Percentiles rank a stretch among this genome's conserved stretches.
phyloP scores from a whole-genome alignment of 2,329 filamentous ascomycete genomes.

The Exophiala viscosa region DNA sequence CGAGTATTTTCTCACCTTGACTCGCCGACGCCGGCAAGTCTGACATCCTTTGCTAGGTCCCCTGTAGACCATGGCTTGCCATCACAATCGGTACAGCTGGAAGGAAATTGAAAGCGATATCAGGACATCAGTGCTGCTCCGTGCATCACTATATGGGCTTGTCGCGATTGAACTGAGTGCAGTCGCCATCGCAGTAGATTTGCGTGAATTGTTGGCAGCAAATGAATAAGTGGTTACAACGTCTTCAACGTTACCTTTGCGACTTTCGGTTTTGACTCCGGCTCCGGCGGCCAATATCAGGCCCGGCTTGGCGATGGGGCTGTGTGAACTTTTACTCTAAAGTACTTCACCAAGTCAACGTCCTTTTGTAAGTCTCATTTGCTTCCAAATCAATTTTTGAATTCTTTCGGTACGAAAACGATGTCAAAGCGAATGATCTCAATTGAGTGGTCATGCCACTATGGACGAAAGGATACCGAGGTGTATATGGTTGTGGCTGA shows the following conservation, averaged over 20 bases:
- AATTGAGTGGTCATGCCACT: too few relatives aligned
- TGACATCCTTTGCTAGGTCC: slow-evolving; percentile 21
- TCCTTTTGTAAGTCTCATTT: too few relatives aligned
- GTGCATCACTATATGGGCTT: neutral
- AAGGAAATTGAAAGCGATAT: neutral
- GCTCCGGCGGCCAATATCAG: neutral
- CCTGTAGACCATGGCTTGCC: slow-evolving; percentile 21
- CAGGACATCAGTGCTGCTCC: neutral
- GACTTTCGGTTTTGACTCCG: neutral
- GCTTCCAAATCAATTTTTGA: too few relatives aligned
- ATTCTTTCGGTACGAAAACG: too few relatives aligned
- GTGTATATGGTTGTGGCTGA: too few relatives aligned
- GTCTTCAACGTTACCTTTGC: too few relatives aligned
- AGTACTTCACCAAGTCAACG: neutral
- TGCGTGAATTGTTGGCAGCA: neutral
- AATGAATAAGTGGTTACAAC: too few relatives aligned
- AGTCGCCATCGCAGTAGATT: neutral
- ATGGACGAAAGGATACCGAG: too few relatives aligned
- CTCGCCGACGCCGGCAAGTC: slow-evolving; percentile 17
- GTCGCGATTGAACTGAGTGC: neutral
- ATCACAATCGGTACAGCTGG: neutral
- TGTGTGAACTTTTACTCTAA: neutral
- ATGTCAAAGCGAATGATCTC: too few relatives aligned
- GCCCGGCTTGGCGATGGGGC: neutral
- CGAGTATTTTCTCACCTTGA: slow-evolving; percentile 12